These are phyloP conservation scores for Aspergillus sp. DNA, from an alignment of 2,329 filamentous ascomycete genomes.

Conservation along the genomic window DNA sequence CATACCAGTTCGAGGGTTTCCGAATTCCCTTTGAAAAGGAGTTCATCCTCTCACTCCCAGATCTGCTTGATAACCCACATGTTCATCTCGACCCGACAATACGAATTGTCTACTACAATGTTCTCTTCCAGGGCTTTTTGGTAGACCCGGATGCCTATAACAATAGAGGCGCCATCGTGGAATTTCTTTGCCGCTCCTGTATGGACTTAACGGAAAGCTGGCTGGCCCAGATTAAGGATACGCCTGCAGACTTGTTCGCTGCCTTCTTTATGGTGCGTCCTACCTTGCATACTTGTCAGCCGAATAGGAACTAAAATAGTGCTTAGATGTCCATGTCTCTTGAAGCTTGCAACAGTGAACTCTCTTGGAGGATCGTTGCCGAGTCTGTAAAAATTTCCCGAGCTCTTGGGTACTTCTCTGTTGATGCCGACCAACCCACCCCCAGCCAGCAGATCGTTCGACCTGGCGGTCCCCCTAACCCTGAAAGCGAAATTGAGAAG, in stretches of 20 bases:
- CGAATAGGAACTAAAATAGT: no score
- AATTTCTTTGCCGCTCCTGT: slow-evolving; percentile 12
- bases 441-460: not conserved
- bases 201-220: slow-evolving; percentile 11
- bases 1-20: slow-evolving; percentile 21
- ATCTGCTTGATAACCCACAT: slow-evolving; percentile 20
- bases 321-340: slow-evolving; percentile 18
- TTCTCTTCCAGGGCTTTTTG: slow-evolving; percentile 17
- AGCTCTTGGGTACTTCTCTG: slow-evolving; percentile 19
- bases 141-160: not conserved
- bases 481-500: slow-evolving; percentile 9
- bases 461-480: not conserved
- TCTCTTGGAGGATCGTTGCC: slow-evolving; percentile 16
- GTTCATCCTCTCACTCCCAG: slow-evolving; percentile 18
- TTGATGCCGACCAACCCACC: slow-evolving; percentile 10
- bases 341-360: slow-evolving; percentile 20
- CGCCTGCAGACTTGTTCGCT: slow-evolving; percentile 16
- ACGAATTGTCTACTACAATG: slow-evolving; percentile 19
- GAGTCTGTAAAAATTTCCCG: slow-evolving; percentile 14
- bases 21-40: slow-evolving; percentile 14
- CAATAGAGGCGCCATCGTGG: slow-evolving; percentile 7
- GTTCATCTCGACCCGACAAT: slow-evolving; percentile 16
- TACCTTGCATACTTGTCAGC: not conserved
- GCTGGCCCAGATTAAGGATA: slow-evolving; percentile 14
- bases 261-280: slow-evolving; percentile 16